Conservation (phyloP, 495 filamentous ascomycete genomes). For the Neurospora sp. region DNA sequence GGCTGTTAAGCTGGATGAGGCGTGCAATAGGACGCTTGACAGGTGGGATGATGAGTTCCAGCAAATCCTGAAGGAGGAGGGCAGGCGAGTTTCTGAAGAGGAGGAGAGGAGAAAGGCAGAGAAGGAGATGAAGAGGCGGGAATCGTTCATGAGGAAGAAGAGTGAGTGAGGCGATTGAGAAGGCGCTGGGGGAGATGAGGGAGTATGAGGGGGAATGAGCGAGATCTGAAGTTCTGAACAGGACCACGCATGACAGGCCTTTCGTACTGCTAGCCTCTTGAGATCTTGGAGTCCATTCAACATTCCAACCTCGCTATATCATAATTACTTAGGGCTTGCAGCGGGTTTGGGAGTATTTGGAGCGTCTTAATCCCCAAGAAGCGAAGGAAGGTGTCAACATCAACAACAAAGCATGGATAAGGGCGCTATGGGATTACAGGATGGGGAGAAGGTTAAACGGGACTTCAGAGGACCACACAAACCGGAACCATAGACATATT, state of each 20-base stretch:
- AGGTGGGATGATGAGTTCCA: neutral
- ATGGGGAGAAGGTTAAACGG: neutral
- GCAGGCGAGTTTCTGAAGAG: neutral
- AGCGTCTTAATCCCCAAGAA: neutral
- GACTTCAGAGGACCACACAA: neutral
- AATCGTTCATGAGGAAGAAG: neutral
- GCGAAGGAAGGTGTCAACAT: neutral
- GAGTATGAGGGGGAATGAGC: neutral
- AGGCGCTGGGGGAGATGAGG: neutral
- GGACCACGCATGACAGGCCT: neutral
- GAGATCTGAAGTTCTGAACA: neutral
- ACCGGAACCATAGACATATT: neutral
- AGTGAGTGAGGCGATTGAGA: neutral
- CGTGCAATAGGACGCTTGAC: neutral
- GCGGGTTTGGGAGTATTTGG: neutral
- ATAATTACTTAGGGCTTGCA: neutral
- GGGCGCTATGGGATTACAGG: neutral
- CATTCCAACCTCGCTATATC: neutral
- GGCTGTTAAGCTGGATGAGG: neutral
- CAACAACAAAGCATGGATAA: neutral
- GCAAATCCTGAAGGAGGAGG: neutral
- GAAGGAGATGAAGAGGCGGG: neutral
- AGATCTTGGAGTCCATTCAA: neutral
- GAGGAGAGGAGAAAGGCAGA: neutral
- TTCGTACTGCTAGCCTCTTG: neutral